Evolutionary conservation across 805 yeast genomes (phyloP).

Genomic region (Tanozyma kutaoensis): DNA sequence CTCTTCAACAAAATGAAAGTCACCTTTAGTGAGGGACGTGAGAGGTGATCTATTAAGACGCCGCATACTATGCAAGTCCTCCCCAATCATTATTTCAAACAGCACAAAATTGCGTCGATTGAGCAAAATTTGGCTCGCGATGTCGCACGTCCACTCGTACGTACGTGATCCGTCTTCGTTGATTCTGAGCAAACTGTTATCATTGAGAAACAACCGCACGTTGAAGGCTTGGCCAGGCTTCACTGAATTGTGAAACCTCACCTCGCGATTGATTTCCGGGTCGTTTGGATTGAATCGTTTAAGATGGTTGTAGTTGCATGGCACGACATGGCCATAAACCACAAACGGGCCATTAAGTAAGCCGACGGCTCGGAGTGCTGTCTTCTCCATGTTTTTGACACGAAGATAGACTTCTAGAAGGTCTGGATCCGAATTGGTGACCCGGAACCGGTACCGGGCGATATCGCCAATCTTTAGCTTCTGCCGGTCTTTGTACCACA

Average conservation of each 20-base stretch:
- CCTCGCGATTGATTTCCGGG: slow-evolving; percentile 13
- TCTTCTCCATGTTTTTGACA: slow-evolving; percentile 23
- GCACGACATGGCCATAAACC: slow-evolving; percentile 30
- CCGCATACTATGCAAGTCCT: slow-evolving; percentile 18
- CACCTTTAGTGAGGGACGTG: slow-evolving; percentile 5
- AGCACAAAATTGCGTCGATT: slow-evolving; percentile 15
- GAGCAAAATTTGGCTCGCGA: slow-evolving; percentile 27
- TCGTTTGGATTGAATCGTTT: slow-evolving; percentile 11
- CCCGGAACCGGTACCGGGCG: neutral
- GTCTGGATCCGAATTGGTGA: no score
- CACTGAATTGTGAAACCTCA: slow-evolving; percentile 26
- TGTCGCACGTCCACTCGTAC: slow-evolving; percentile 24
- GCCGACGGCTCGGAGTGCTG: slow-evolving; percentile 26
- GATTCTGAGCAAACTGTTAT: slow-evolving; percentile 17
- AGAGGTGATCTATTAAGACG: slow-evolving; percentile 14
- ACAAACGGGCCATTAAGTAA: slow-evolving; percentile 29
- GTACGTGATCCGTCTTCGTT: slow-evolving; percentile 6
- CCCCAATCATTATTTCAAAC: slow-evolving; percentile 26
- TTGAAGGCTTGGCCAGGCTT: slow-evolving; percentile 64
- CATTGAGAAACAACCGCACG: slow-evolving; percentile 37
- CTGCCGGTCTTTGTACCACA: neutral
- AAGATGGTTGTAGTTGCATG: slow-evolving; percentile 16
- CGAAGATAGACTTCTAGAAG: slow-evolving; percentile 18
- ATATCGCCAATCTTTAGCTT: neutral
- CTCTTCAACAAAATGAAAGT: slow-evolving; percentile 2